Conservation (phyloP, 2,329 filamentous ascomycete genomes). For the Penicillium corylophilum region DNA sequence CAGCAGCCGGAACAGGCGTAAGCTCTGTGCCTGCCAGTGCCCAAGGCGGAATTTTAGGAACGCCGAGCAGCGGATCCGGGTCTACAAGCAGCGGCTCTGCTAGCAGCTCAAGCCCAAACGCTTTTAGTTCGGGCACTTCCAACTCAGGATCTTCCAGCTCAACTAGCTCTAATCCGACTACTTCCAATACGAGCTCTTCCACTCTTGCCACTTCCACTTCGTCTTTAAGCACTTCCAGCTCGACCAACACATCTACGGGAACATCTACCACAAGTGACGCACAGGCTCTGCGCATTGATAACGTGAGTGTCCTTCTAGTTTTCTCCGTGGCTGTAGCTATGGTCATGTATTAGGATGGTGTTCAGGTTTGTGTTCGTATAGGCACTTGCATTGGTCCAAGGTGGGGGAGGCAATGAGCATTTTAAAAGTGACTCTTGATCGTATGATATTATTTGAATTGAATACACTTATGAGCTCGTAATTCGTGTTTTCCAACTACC, state of each 20-base stretch:
- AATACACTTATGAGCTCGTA: background rate
- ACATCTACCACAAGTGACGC: background rate
- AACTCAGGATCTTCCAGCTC: background rate
- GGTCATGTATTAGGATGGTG: background rate
- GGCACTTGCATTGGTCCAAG: background rate
- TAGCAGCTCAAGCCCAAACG: background rate
- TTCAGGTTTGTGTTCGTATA: background rate
- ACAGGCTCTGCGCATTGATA: background rate
- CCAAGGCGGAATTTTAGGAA: slow-evolving; percentile 9
- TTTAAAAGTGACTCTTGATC: background rate
- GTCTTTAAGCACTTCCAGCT: background rate
- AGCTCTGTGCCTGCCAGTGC: slow-evolving; percentile 3
- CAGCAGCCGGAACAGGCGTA: slow-evolving; percentile 4
- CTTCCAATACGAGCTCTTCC: background rate
- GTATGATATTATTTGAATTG: background rate
- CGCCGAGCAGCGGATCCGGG: background rate
- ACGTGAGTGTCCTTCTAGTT: background rate
- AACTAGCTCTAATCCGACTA: background rate
- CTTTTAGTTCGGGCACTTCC: background rate
- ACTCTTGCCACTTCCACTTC: background rate
- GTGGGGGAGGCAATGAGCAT: background rate
- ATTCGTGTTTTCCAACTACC: too few relatives aligned
- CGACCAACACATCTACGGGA: background rate
- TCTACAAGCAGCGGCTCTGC: background rate
- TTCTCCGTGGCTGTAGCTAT: background rate